phyloP scores from a whole-genome alignment of 352 stramenopile species.

The Globisporangium echinulatum region DNA sequence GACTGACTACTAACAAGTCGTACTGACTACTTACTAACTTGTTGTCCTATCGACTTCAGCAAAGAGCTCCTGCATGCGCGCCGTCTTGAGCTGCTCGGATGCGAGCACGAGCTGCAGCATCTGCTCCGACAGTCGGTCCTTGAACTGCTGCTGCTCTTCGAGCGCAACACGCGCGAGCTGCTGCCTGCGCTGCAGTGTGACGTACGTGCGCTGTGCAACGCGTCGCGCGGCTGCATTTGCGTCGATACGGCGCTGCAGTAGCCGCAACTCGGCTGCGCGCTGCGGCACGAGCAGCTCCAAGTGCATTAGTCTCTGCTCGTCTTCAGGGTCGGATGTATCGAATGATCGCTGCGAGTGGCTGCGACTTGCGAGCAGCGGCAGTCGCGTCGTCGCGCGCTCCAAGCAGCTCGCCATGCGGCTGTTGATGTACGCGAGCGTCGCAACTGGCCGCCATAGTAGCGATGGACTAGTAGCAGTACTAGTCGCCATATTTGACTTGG shows the following conservation, averaged over 20 bases:
- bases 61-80: conserved; percentile 72
- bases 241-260: conserved; percentile 40
- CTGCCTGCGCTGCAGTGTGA: conserved; percentile 28
- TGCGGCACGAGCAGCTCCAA: conserved; percentile 63
- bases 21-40: not conserved
- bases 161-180: conserved; percentile 63
- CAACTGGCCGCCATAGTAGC: conserved; percentile 22
- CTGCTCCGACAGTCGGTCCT: conserved; percentile 67
- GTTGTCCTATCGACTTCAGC: conserved; percentile 34
- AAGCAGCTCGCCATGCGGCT: conserved; percentile 53
- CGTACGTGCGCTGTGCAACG: conserved; percentile 26
- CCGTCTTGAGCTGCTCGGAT: conserved; percentile 64
- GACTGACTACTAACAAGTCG: too few relatives aligned
- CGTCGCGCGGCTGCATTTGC: conserved; percentile 37
- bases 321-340: conserved; percentile 27
- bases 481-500: not conserved
- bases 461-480: conserved; percentile 1
- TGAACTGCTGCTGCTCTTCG: conserved; percentile 69
- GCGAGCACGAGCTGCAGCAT: conserved; percentile 67
- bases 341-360: conserved; percentile 16
- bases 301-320: conserved; percentile 39
- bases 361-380: conserved; percentile 16
- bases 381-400: conserved; percentile 28
- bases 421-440: conserved; percentile 53
- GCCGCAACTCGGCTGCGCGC: conserved; percentile 37